Percentiles rank a stretch among this genome's conserved stretches.
These are phyloP conservation scores for Lentinus tigrinus DNA, from an alignment of 768 basidiomycete genomes.

Conservation along the genomic window DNA sequence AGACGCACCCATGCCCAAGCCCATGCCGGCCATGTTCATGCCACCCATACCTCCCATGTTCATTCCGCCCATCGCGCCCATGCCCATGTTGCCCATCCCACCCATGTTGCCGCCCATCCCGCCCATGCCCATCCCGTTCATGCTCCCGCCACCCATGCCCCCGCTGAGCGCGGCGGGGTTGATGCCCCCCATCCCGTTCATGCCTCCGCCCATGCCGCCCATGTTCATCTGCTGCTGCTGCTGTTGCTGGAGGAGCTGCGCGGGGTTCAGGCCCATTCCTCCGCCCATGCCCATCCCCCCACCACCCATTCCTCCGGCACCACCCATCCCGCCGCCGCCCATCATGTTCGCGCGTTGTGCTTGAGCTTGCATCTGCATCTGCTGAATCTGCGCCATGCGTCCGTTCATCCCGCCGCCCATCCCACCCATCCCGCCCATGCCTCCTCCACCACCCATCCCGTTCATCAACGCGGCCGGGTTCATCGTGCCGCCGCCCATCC, in stretches of 20 bases:
- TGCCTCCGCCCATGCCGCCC: constrained; percentile 10
- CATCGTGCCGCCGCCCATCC: constrained; percentile 9
- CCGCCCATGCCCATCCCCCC: constrained; percentile 20
- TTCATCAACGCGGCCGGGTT: constrained; percentile 26
- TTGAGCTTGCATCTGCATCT: constrained; percentile 17
- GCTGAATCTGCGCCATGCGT: constrained; percentile 17
- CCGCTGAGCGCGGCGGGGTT: constrained; percentile 23
- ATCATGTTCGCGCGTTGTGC: constrained; percentile 15
- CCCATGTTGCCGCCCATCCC: constrained; percentile 25
- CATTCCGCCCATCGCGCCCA: neutral
- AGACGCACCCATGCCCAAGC: constrained; percentile 13
- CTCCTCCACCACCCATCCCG: constrained; percentile 17
- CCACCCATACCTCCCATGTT: constrained; percentile 8
- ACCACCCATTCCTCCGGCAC: too few species aligned
- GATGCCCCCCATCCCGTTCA: constrained; percentile 24
- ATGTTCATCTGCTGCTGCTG: constrained; percentile 17
- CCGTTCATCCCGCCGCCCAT: constrained; percentile 3
- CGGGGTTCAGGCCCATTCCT: constrained; percentile 20
- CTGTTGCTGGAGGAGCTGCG: constrained; percentile 3
- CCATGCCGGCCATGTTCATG: constrained; percentile 14
- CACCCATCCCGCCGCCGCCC: constrained; percentile 12
- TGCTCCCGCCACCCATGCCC: constrained; percentile 13
- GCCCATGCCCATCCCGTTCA: constrained; percentile 21
- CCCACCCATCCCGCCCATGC: constrained; percentile 9
- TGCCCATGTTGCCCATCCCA: constrained; percentile 4